These are phyloP conservation scores for Beauveria bassiana DNA, from an alignment of 2,329 filamentous ascomycete species.

Conservation along the genomic window DNA sequence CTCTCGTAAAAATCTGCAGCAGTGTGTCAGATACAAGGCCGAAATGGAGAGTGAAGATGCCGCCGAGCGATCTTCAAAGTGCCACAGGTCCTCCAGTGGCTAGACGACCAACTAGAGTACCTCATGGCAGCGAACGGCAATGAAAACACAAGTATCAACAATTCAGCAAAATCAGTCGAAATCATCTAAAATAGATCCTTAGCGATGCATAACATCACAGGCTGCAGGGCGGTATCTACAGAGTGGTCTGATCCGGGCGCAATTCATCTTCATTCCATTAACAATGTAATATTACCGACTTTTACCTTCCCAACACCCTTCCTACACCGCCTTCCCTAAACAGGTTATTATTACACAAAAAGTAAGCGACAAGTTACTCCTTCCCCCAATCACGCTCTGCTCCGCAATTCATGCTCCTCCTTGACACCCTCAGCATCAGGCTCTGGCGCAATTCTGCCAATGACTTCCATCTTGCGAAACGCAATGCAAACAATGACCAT, in stretches of 20 bases:
- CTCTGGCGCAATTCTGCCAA: conserved; percentile 31
- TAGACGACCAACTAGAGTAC: no score
- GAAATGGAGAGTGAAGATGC: no score
- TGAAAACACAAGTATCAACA: no score
- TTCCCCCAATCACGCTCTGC: background rate
- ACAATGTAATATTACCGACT: background rate
- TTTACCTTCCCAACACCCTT: background rate
- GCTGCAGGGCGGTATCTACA: no score
- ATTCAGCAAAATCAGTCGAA: background rate
- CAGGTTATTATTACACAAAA: background rate
- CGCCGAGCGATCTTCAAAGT: no score
- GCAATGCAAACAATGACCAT: conserved; percentile 36
- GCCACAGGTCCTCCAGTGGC: no score
- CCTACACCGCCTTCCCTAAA: no score
- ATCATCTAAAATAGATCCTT: background rate
- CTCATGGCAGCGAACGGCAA: no score
- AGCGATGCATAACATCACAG: no score
- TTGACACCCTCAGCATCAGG: conserved; percentile 15
- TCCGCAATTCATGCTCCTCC: background rate
- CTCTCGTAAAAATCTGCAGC: no score
- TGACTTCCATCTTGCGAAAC: conserved; percentile 45
- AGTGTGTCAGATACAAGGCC: no score
- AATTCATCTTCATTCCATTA: background rate
- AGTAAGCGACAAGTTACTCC: background rate
- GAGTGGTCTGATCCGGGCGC: no score